Conservation (phyloP, 2,329 filamentous ascomycete species). For the Neospermospora avenae region DNA sequence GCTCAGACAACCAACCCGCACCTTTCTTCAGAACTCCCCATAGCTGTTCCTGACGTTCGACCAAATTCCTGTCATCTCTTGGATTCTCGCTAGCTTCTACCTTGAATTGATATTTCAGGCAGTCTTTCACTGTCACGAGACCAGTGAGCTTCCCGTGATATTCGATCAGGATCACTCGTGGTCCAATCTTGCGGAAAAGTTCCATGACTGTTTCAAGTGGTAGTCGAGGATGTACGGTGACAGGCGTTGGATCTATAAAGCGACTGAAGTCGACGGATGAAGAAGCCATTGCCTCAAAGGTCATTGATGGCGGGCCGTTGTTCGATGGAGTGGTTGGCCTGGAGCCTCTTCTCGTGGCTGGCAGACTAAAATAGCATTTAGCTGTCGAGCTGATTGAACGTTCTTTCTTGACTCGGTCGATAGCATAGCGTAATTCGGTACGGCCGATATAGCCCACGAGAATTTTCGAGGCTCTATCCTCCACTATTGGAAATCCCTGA, state of each 20-base stretch:
- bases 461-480: slow-evolving; percentile 65
- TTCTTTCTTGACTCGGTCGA: slow-evolving; percentile 73
- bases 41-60: slow-evolving; percentile 60
- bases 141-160: slow-evolving; percentile 80
- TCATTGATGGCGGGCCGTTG: slow-evolving; percentile 43
- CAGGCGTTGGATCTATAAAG: slow-evolving; percentile 84
- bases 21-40: slow-evolving; percentile 56
- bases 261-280: slow-evolving; percentile 74
- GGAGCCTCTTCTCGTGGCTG: slow-evolving; percentile 36
- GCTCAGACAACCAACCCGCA: slow-evolving; percentile 57
- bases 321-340: slow-evolving; percentile 27
- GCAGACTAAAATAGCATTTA: slow-evolving; percentile 69
- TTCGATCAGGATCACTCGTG: slow-evolving; percentile 88
- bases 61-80: slow-evolving; percentile 50
- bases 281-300: slow-evolving; percentile 57
- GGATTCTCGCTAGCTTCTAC: slow-evolving; percentile 81
- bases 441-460: slow-evolving; percentile 90
- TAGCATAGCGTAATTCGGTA: slow-evolving; percentile 86
- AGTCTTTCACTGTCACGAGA: slow-evolving; percentile 94
- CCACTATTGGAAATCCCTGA: slow-evolving; percentile 90
- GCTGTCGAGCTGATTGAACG: slow-evolving; percentile 63
- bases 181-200: slow-evolving; percentile 96
- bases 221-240: slow-evolving; percentile 86
- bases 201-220: slow-evolving; percentile 98
- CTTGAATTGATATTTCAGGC: slow-evolving; percentile 95